Percentiles rank a stretch among this genome's conserved stretches.
Evolutionary conservation across 148 eudicot genomes (phyloP).

Genomic region (Silene conica): DNA sequence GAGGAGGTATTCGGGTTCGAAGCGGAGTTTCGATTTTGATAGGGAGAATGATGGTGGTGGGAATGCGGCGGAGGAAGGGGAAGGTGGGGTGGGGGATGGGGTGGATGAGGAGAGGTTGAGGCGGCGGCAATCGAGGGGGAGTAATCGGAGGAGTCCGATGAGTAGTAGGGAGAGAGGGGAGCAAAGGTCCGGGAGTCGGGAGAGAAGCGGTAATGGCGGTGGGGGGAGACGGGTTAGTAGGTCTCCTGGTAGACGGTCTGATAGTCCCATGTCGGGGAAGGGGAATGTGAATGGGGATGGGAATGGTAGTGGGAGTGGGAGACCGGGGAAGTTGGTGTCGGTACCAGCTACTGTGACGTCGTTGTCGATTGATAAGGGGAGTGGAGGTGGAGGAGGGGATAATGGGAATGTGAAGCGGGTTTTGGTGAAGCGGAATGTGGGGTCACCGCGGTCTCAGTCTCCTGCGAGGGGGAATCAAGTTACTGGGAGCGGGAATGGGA

Average conservation of each 20-base stretch:
- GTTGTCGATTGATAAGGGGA: constrained; percentile 50
- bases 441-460: constrained; percentile 43
- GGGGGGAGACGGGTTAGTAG: constrained; percentile 76
- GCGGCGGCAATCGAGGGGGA: constrained; percentile 47
- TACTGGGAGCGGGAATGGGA: constrained; percentile 15
- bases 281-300: constrained; percentile 1
- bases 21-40: constrained; percentile 89
- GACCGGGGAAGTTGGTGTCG: constrained; percentile 85
- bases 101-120: constrained; percentile 33
- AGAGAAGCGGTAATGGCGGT: constrained; percentile 46
- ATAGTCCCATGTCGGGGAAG: constrained; percentile 47
- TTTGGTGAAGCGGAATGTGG: constrained; percentile 72
- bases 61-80: constrained; percentile 17
- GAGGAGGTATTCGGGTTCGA: constrained; percentile 72
- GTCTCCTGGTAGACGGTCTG: constrained; percentile 80
- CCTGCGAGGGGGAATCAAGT: constrained; percentile 29
- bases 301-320: constrained; percentile 18
- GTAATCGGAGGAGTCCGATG: constrained; percentile 60
- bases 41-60: constrained; percentile 33
- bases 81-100: constrained; percentile 1
- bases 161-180: constrained; percentile 79
- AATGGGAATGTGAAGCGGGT: constrained; percentile 59
- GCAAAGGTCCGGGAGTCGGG: constrained; percentile 56
- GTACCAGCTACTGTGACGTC: constrained; percentile 83
- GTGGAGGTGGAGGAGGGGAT: constrained; percentile 25